phyloP scores from a whole-genome alignment of 139 green algal species.

The Spirogloea muscicola region DNA sequence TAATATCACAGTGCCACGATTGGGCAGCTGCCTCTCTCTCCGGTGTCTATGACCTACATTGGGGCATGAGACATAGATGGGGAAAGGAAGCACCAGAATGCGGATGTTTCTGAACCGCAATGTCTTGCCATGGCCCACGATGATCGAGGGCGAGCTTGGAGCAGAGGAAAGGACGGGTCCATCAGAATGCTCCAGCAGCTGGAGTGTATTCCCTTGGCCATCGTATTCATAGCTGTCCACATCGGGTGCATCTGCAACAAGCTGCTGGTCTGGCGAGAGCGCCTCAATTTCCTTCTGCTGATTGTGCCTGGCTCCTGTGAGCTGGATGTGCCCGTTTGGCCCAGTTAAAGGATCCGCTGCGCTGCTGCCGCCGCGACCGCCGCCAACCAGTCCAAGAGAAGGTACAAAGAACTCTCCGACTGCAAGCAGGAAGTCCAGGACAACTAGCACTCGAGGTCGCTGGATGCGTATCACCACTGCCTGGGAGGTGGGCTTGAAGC shows the following conservation, averaged over 20 bases:
- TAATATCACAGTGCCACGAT: no score
- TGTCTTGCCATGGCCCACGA: constrained; percentile 67
- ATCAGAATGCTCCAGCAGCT: constrained; percentile 61
- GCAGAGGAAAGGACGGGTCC: constrained; percentile 48
- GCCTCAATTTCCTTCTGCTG: background rate
- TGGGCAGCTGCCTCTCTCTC: no score
- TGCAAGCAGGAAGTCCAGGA: constrained; percentile 79
- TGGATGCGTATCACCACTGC: constrained; percentile 70
- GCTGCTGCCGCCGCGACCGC: no score
- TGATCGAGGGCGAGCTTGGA: constrained; percentile 73
- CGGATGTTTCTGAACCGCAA: constrained; percentile 76
- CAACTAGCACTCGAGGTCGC: constrained; percentile 73
- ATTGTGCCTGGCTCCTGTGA: no score
- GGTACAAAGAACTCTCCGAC: constrained; percentile 49
- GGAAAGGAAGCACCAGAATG: no score
- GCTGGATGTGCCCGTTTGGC: no score
- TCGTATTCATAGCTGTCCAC: constrained; percentile 66
- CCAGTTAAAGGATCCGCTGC: no score
- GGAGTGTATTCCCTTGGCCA: no score
- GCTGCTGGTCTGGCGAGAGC: constrained; percentile 70
- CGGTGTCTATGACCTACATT: no score
- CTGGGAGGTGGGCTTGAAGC: background rate
- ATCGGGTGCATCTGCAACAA: constrained; percentile 74
- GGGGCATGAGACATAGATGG: no score
- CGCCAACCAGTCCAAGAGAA: no score